Evolutionary conservation across 2,329 filamentous ascomycete species (phyloP), one percentile per base, ranked within the genome.

Genomic region (Knoxdaviesia capensis): DNA sequence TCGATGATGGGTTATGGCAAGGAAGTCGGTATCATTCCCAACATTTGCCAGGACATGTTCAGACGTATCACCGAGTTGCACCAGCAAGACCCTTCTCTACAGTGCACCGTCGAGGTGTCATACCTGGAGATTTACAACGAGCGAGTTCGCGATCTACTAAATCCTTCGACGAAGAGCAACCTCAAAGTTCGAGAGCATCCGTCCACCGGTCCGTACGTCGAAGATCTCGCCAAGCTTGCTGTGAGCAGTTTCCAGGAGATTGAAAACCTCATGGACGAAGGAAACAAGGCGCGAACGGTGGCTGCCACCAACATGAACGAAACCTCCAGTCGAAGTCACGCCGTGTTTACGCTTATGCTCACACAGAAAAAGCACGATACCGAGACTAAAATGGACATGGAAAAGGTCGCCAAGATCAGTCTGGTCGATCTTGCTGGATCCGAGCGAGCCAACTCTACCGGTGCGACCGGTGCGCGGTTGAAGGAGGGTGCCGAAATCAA

Each of bases 291-390:
- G 33, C 74, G 90, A 66, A 98, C 90, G 0, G 90, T 98, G 35
- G 90, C 90, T 3, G 90, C 90, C 6, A 98, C 90, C 35, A 98
- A 96, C 70, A 98, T 98, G 90, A 98, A 98, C 67, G 90, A 96
- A 61, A 98, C 92, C 0, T 94, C 86, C 46, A 94, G 86, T 71
- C 80, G 90, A 66, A 96, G 88, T 56, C 90, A 98, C 59, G 90
- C 90, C 36, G 92, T 98, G 41, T 98, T 98, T 57, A 98, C 92
- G 20, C 67, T 98, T 42, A 96, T 88, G 54, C 66, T 98, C 39
- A 94, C 86, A 0, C 90, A 98, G 58, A 96, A 94, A 59, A 77
- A 83, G 46, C 80, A 81, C 55, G 90, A 98, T 55, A 65, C 73
- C 2, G 86, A 94, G 56, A 94, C 90, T 1, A 92, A 86, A 49